These are phyloP conservation scores for Bodo saltans DNA, from an alignment of 78 protist species.

Conservation along the genomic window DNA sequence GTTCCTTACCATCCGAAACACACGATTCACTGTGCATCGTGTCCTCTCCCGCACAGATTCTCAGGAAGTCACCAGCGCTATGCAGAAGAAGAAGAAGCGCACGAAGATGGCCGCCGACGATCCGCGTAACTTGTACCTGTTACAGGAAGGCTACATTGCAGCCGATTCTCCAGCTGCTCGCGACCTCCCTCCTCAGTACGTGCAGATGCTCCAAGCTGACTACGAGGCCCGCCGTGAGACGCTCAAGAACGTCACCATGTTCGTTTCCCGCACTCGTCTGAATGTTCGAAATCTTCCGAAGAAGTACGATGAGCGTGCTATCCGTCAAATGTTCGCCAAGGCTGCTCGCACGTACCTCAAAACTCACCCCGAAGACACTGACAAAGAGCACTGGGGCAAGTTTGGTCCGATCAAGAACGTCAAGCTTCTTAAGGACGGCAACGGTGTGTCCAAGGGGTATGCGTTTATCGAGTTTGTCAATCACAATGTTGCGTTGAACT, in stretches of 20 bases:
- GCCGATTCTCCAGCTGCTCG: neutral
- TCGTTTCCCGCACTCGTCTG: slow-evolving; percentile 40
- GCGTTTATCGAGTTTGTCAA: slow-evolving; percentile 8
- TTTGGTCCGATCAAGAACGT: neutral
- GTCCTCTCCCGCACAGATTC: neutral
- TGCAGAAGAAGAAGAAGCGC: slow-evolving; percentile 2
- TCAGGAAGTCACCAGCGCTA: neutral
- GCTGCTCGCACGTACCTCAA: neutral
- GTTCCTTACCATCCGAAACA: neutral
- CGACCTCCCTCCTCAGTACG: neutral
- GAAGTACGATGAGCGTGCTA: neutral
- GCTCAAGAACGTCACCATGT: slow-evolving; percentile 31
- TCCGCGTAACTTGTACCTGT: slow-evolving; percentile 22
- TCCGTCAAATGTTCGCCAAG: neutral
- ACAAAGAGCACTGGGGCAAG: neutral
- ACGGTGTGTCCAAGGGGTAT: neutral
- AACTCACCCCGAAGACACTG: neutral
- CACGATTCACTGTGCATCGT: neutral
- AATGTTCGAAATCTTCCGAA: slow-evolving; percentile 34
- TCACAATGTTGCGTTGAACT: neutral
- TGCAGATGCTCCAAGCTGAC: neutral
- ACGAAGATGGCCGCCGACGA: neutral
- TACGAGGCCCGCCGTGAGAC: neutral
- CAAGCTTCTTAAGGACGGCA: neutral
- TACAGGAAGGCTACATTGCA: slow-evolving; percentile 5